Percentiles rank a stretch among this genome's conserved stretches.
Conservation (phyloP, 2,329 filamentous ascomycete genomes). For the Monosporascus sp. region DNA sequence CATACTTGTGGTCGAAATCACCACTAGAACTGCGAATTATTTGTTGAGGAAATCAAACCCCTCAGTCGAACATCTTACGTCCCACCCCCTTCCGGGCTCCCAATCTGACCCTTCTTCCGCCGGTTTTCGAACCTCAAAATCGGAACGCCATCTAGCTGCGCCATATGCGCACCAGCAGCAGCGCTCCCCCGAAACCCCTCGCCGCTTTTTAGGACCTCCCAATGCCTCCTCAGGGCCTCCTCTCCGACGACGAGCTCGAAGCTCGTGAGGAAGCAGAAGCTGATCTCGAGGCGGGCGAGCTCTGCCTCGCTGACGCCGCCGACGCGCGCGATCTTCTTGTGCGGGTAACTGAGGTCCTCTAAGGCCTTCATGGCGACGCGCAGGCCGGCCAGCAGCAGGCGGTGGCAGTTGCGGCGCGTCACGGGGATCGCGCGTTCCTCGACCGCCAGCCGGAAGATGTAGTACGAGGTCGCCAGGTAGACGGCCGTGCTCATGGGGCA, state of each 20-base stretch:
- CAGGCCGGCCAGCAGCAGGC: constrained; percentile 76
- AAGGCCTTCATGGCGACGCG: constrained; percentile 89
- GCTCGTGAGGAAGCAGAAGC: constrained; percentile 79
- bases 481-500: constrained; percentile 93
- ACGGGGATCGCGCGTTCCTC: constrained; percentile 73
- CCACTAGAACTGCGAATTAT: too few species aligned
- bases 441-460: constrained; percentile 78
- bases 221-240: constrained; percentile 58
- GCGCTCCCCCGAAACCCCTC: constrained; percentile 2
- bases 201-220: constrained; percentile 49
- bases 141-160: constrained; percentile 4
- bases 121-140: constrained; percentile 13
- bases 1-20: too few species aligned
- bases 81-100: not conserved
- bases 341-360: constrained; percentile 87
- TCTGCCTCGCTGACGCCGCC: constrained; percentile 81
- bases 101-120: constrained; percentile 6
- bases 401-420: constrained; percentile 78
- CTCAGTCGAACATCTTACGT: not conserved
- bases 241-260: constrained; percentile 69
- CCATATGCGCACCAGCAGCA: not conserved
- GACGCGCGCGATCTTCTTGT: constrained; percentile 77
- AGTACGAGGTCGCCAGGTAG: constrained; percentile 82
- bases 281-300: constrained; percentile 80
- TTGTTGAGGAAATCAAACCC: too few species aligned